These are phyloP conservation scores for Lactarius akahatsu DNA, from an alignment of 768 basidiomycete genomes.

Conservation along the genomic window DNA sequence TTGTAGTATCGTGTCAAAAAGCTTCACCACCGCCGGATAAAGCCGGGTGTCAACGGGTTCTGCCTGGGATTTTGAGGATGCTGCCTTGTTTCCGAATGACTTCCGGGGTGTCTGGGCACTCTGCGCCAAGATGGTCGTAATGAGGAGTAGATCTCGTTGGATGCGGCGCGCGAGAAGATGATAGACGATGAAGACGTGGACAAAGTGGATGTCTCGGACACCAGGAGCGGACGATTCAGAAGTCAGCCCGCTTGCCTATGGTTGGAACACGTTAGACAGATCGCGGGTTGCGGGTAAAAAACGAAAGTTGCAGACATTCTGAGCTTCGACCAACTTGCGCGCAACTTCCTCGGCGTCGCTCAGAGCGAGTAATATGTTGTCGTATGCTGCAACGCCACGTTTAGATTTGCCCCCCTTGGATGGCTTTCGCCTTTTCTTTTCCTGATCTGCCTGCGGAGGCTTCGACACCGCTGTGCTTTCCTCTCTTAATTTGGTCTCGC, in stretches of 20 bases:
- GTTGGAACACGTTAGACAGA: slow-evolving; percentile 11
- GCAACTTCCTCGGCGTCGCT: slow-evolving; percentile 90
- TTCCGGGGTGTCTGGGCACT: slow-evolving; percentile 31
- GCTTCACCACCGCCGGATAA: slow-evolving; percentile 86
- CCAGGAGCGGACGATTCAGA: slow-evolving; percentile 43
- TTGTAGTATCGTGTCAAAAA: slow-evolving; percentile 83
- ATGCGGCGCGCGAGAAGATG: slow-evolving; percentile 86
- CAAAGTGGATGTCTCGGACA: slow-evolving; percentile 73
- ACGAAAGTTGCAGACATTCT: slow-evolving; percentile 55
- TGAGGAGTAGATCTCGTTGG: slow-evolving; percentile 82
- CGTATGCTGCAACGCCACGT: slow-evolving; percentile 81
- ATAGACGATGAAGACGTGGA: slow-evolving; percentile 85
- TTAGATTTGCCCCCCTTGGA: slow-evolving; percentile 52
- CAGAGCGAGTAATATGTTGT: slow-evolving; percentile 76
- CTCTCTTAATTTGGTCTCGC: slow-evolving; percentile 56
- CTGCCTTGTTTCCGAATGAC: slow-evolving; percentile 27
- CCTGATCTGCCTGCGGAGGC: slow-evolving; percentile 34
- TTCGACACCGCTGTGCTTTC: slow-evolving; percentile 33
- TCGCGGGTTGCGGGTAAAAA: background rate
- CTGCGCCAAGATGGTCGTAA: slow-evolving; percentile 58
- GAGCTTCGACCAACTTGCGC: slow-evolving; percentile 75
- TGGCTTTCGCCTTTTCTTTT: slow-evolving; percentile 40
- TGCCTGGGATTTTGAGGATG: slow-evolving; percentile 37
- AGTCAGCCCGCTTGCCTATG: slow-evolving; percentile 44
- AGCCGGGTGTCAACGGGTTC: slow-evolving; percentile 65